A percentile compares a stretch with the other conserved stretches of the same genome.
phyloP scores from a whole-genome alignment of 2,329 filamentous ascomycete genomes.

The Tolypocladium amazonense region DNA sequence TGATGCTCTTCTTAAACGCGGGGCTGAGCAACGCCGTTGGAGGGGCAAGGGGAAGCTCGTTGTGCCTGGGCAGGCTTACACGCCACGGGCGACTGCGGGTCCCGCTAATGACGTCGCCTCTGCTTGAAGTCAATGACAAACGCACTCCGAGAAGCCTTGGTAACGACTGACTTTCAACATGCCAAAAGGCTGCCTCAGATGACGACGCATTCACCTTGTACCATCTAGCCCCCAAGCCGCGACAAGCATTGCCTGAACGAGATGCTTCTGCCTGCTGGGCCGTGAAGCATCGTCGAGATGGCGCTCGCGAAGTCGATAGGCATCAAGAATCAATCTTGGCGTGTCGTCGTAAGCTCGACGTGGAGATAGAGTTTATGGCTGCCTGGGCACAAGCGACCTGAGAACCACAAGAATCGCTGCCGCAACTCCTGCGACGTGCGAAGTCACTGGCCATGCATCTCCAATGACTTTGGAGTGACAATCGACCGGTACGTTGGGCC shows the following conservation, averaged over 20 bases:
- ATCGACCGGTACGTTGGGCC: neutral
- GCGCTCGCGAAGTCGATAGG: neutral
- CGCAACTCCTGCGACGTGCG: neutral
- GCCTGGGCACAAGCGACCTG: neutral
- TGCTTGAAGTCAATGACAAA: neutral
- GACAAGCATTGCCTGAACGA: neutral
- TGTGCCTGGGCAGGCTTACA: neutral
- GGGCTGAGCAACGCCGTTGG: neutral
- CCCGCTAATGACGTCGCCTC: neutral
- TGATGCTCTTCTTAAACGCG: neutral
- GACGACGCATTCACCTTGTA: neutral
- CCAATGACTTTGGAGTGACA: neutral
- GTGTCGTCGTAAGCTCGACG: neutral
- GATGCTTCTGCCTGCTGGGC: neutral
- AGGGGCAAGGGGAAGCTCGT: neutral
- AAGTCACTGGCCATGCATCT: neutral
- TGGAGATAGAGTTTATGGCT: neutral
- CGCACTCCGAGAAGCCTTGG: no score
- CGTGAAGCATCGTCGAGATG: neutral
- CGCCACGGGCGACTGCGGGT: neutral
- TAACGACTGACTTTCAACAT: neutral
- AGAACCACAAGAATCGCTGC: neutral
- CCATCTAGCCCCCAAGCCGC: neutral
- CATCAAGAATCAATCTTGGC: neutral
- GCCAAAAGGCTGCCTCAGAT: neutral